phyloP scores from a whole-genome alignment of 768 basidiomycete species.

The Tricholoma sp. region DNA sequence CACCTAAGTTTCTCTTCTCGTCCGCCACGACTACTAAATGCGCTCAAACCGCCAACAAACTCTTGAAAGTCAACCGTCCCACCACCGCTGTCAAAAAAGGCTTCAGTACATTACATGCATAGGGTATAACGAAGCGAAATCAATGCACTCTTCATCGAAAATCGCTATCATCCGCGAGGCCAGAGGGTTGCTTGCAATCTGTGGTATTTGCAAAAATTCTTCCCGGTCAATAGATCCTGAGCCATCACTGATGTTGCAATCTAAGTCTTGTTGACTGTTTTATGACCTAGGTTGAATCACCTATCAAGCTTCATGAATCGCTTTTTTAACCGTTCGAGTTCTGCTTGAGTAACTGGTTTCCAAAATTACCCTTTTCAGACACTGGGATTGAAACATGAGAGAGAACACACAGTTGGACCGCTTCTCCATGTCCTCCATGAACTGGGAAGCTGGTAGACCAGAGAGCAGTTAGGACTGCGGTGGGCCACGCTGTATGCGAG shows the following conservation, averaged over 20 bases:
- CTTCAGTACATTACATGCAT: neutral
- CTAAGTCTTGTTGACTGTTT: neutral
- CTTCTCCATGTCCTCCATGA: constrained; percentile 97
- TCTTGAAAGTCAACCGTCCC: constrained; percentile 99
- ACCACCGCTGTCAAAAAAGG: constrained; percentile 63
- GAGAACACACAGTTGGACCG: constrained; percentile 87
- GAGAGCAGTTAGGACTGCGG: constrained; percentile 3
- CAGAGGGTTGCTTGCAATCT: constrained; percentile 96
- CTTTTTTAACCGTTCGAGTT: constrained; percentile 94
- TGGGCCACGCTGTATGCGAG: neutral
- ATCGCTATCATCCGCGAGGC: constrained; percentile 99
- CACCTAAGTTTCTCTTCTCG: constrained; percentile 96
- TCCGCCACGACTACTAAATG: constrained; percentile 95
- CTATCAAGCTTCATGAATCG: constrained; percentile 99
- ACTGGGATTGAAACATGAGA: neutral
- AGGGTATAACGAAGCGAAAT: neutral
- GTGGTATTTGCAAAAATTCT: constrained; percentile 98
- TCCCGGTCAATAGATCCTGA: constrained; percentile 98
- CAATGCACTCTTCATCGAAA: constrained; percentile 94
- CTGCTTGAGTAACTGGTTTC: constrained; percentile 80
- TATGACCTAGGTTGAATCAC: constrained; percentile 28
- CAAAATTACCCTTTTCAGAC: constrained; percentile 7
- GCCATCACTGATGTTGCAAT: constrained; percentile 63
- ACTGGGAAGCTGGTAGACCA: constrained; percentile 67
- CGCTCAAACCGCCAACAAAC: constrained; percentile 96